Conservation (phyloP, 495 filamentous ascomycete species). For the Neurospora sublineolata region DNA sequence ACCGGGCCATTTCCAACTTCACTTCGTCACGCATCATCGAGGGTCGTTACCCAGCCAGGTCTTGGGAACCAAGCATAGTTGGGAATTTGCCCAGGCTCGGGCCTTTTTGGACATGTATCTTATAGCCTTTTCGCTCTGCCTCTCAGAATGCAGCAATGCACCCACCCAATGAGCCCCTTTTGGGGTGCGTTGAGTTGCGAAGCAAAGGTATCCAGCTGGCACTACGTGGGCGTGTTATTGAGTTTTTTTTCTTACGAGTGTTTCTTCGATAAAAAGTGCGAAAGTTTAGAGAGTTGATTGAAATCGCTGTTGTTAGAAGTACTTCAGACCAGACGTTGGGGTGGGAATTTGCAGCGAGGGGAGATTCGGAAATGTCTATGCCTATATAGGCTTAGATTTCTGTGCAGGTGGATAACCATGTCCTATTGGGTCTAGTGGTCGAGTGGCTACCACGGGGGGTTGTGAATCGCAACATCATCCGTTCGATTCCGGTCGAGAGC, state of each 20-base stretch:
- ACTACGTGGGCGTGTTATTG: too few species aligned
- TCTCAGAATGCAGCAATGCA: too few species aligned
- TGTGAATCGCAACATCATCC: not conserved
- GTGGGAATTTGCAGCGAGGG: not conserved
- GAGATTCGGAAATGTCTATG: not conserved
- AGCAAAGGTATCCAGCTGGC: too few species aligned
- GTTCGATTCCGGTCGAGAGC: not conserved
- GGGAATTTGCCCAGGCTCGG: too few species aligned
- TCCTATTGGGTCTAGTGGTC: not conserved
- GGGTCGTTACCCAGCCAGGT: too few species aligned
- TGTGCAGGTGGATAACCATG: not conserved
- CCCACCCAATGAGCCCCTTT: too few species aligned
- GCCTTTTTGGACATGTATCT: too few species aligned
- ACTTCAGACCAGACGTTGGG: not conserved
- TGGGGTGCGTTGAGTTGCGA: not conserved
- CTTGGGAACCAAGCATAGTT: not conserved
- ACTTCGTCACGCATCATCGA: not conserved
- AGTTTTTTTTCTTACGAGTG: too few species aligned
- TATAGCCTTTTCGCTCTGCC: too few species aligned
- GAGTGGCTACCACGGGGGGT: not conserved
- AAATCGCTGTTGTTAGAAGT: not conserved
- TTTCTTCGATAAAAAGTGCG: not conserved
- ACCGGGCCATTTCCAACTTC: not conserved
- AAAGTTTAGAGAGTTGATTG: not conserved
- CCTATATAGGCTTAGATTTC: not conserved